Base-by-base conservation (phyloP, 352 stramenopile genomes). In the Globisporangium uncinulatum region DNA sequence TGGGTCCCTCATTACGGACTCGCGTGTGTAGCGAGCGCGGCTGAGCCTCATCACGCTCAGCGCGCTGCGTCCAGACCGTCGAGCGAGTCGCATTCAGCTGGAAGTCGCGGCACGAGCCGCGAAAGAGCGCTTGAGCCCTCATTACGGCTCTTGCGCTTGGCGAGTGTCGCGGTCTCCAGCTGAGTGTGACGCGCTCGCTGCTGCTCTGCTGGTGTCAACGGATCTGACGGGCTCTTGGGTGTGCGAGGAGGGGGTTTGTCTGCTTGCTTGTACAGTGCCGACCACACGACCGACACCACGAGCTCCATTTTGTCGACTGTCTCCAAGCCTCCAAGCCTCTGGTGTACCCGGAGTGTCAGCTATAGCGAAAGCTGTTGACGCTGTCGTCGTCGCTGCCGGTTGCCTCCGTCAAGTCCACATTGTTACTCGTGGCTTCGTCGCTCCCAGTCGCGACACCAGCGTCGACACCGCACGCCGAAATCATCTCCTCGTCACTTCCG, bases 1-100 rank as follows among this genome's bases (percentile, higher is more conserved):
- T 51, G 53, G 50, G 61, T 70, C 63, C 55, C 60, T 68, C 63
- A 74, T 70, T 61, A 62, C 60, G 66, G 59, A 69, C 41, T 45
- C 52, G 43, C 17, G 19, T 13, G 32, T 32, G 49, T 19, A 6
- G 32, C 39, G 49, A 7, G n/a, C 49, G 49, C 11, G 24, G 49
- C 24, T 44, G 49, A 70, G 59, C 56, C 60, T 68, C 63, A 74
- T 70, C 62, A 62, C 60, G 63, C 56, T 69, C 55, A 37, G 19
- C 15, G 6, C 8, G 32, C 49, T n/a, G 41, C 41, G 15, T 45
- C 41, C 41, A n/a, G 41, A 45, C 41, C 41, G 41, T 20, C 41
- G 41, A 45, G 39, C n/a, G 10, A 41, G 49, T 53, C 17, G 24
- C 37, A 24, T 45, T 60, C 24, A 14, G 17, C n/a, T 49, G 4